Evolutionary conservation across 2,329 filamentous ascomycete species (phyloP), one percentile per base, ranked within the genome.

Genomic region (Ophiostoma angusticollis): DNA sequence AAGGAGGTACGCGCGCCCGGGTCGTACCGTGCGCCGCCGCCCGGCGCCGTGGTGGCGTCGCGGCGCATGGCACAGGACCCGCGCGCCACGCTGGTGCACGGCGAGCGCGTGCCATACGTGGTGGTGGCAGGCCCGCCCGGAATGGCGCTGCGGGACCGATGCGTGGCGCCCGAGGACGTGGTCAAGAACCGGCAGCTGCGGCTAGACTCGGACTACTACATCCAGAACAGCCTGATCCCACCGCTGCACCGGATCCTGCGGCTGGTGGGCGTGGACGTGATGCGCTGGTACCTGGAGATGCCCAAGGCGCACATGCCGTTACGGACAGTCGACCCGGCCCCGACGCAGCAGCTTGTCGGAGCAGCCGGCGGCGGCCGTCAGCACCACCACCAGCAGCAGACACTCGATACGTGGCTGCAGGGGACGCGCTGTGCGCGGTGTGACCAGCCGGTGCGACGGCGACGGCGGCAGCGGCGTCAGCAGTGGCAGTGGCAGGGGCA

Each of bases 241-340:
- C 91, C 91, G 0, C 70, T 98, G 0, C 89, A 96, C 58, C 79
- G 91, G 21, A 95, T 98, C 47, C 95, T 98, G 64, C 94, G 91
- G 52, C 78, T 98, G 3, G 83, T 50, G 3, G 91, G 91, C 6
- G 91, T 86, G 23, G 93, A 91, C 54, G 83, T 96, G 0, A 67
- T 83, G 14, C 72, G 75, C 43, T 98, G 91, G 91, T 96, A 86
- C 53, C 85, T 94, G 46, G 86, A 95, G 59, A 93, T 96, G 85
- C 89, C 89, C 32, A 91, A 16, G 82, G 86, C 53, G 80, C 8
- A 74, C 89, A 32, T 72, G 79, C 21, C 73, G 72, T 39, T 39
- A 16, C 37, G 43, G n/a, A 31, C 35, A 1, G 28, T 14, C 7
- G 45, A 47, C 27, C 60, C 84, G n/a, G 67, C 70, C 23, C 52